A percentile compares a stretch with the other conserved stretches of the same genome.
phyloP scores from a whole-genome alignment of 1,139 yeast genomes.

The Candida freyschussii region DNA sequence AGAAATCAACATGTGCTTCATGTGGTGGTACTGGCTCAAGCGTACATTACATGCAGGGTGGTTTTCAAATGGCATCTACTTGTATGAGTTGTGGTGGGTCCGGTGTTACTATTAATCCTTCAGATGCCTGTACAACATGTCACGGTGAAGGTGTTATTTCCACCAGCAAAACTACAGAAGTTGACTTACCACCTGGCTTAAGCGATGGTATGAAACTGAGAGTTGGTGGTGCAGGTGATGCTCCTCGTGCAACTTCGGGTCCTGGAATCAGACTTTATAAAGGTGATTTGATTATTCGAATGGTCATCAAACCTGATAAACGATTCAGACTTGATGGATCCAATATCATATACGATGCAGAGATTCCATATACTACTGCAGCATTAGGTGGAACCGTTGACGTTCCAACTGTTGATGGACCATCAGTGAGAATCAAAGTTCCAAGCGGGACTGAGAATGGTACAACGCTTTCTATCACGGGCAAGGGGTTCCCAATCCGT shows the following conservation, averaged over 20 bases:
- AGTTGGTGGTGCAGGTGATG: constrained; percentile 86
- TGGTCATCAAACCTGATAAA: constrained; percentile 71
- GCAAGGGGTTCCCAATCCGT: constrained; percentile 79
- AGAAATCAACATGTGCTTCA: constrained; percentile 72
- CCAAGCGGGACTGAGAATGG: constrained; percentile 85
- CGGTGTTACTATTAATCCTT: constrained; percentile 69
- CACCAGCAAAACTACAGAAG: constrained; percentile 59
- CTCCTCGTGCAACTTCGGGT: constrained; percentile 70
- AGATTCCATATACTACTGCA: constrained; percentile 91
- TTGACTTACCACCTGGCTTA: constrained; percentile 86
- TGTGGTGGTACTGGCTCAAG: constrained; percentile 95
- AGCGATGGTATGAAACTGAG: constrained; percentile 82
- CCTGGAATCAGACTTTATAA: constrained; percentile 57
- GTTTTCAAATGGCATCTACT: constrained; percentile 95
- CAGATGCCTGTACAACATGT: constrained; percentile 73
- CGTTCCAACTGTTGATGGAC: constrained; percentile 83
- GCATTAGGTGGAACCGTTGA: constrained; percentile 89
- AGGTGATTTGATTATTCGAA: constrained; percentile 84
- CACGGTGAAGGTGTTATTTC: constrained; percentile 86
- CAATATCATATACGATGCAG: constrained; percentile 58
- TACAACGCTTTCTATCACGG: constrained; percentile 69
- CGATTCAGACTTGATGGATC: constrained; percentile 61
- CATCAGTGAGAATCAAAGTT: constrained; percentile 70
- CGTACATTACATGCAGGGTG: constrained; percentile 81
- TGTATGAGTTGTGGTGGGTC: constrained; percentile 85